These are phyloP conservation scores for Henningerozyma blattae DNA, from an alignment of 805 yeast genomes.

Conservation along the genomic window DNA sequence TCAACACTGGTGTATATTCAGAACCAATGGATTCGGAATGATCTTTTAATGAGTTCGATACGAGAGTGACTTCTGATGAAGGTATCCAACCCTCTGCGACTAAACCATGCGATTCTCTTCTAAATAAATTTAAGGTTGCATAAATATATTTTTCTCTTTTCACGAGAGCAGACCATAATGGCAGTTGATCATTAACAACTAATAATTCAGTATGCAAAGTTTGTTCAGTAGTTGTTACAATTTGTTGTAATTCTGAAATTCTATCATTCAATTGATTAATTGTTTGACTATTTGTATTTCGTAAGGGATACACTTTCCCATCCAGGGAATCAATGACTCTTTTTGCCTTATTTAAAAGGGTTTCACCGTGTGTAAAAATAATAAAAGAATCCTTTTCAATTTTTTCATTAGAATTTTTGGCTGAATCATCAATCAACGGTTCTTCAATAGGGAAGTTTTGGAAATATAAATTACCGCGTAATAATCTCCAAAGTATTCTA, in stretches of 20 bases:
- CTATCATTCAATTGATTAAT: slow-evolving; percentile 32
- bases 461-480: slow-evolving; percentile 83
- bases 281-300: slow-evolving; percentile 32
- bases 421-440: slow-evolving; percentile 49
- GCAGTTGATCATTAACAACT: slow-evolving; percentile 63
- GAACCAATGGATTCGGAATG: slow-evolving; percentile 22
- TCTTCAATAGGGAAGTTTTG: slow-evolving; percentile 63
- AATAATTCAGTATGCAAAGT: slow-evolving; percentile 69
- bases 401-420: slow-evolving; percentile 5
- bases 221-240: slow-evolving; percentile 49
- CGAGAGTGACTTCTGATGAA: slow-evolving; percentile 52
- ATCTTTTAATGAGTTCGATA: slow-evolving; percentile 54
- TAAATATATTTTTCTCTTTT: slow-evolving; percentile 78
- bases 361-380: slow-evolving; percentile 82
- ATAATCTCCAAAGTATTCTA: slow-evolving; percentile 80
- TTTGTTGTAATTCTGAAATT: slow-evolving; percentile 45
- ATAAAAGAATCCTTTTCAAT: slow-evolving; percentile 75
- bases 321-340: slow-evolving; percentile 85
- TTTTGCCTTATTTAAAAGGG: slow-evolving; percentile 58
- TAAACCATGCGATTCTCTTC: slow-evolving; percentile 73
- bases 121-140: slow-evolving; percentile 62
- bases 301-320: slow-evolving; percentile 42
- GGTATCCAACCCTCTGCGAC: slow-evolving; percentile 98
- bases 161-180: slow-evolving; percentile 57
- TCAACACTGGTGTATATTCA: slow-evolving; percentile 42